These are phyloP conservation scores for Balansia obtecta DNA, from an alignment of 2,329 filamentous ascomycete genomes.

Conservation along the genomic window DNA sequence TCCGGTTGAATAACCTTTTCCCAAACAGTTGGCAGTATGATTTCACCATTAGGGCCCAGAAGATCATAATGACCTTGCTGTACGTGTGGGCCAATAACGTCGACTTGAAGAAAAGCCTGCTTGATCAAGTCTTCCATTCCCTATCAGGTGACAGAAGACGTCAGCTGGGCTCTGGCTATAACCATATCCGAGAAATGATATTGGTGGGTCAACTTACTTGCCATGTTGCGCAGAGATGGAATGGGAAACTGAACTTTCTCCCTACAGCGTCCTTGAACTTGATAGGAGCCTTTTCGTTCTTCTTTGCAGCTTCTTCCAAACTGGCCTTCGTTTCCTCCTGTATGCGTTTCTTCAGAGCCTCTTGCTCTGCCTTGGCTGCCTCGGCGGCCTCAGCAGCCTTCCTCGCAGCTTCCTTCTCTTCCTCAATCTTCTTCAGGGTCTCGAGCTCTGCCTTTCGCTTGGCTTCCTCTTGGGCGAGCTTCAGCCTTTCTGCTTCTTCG, in stretches of 20 bases:
- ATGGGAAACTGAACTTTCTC: conserved; percentile 87
- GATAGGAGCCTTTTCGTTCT: conserved; percentile 59
- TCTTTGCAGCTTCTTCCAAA: conserved; percentile 34
- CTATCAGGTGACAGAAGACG: conserved; percentile 27
- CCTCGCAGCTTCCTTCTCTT: conserved; percentile 28
- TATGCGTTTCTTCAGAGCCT: conserved; percentile 48
- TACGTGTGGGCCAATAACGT: conserved; percentile 63
- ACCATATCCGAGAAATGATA: neutral
- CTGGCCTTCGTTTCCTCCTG: conserved; percentile 42
- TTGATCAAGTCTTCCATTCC: conserved; percentile 81
- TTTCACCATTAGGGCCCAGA: conserved; percentile 66
- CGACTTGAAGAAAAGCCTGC: conserved; percentile 71
- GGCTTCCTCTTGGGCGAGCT: conserved; percentile 26
- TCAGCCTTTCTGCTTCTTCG: conserved; percentile 29
- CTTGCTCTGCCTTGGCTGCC: conserved; percentile 40
- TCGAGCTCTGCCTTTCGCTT: conserved; percentile 27
- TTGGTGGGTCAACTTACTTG: conserved; percentile 39
- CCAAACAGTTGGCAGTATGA: conserved; percentile 69
- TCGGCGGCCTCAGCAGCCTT: conserved; percentile 28
- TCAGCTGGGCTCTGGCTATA: conserved; percentile 4
- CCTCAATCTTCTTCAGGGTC: conserved; percentile 25
- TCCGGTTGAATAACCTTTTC: conserved; percentile 71
- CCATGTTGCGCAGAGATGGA: conserved; percentile 75
- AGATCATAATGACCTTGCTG: conserved; percentile 71
- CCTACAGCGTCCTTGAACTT: conserved; percentile 87